These are phyloP conservation scores for Pulveroboletus sp. DNA, from an alignment of 768 basidiomycete genomes.

Conservation along the genomic window DNA sequence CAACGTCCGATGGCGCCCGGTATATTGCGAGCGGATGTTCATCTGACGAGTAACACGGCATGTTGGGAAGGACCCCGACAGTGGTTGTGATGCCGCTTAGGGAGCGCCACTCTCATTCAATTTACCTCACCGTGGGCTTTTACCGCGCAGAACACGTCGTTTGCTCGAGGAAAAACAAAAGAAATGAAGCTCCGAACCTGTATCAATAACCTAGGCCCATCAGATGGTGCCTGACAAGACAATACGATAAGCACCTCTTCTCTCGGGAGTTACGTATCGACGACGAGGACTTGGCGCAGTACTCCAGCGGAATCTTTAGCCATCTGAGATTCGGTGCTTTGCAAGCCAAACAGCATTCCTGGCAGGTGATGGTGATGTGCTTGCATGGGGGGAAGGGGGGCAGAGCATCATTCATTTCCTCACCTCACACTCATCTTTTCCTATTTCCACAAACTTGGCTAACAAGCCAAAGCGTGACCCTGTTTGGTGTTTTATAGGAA, in stretches of 20 bases:
- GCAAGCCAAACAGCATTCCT: background rate
- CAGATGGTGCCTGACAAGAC: conserved; percentile 3
- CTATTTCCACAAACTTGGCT: background rate
- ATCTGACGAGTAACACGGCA: background rate
- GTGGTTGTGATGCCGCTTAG: background rate
- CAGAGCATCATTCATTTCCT: background rate
- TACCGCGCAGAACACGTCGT: background rate
- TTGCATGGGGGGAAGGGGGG: background rate
- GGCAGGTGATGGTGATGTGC: too few species aligned
- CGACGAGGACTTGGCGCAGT: background rate
- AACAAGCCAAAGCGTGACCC: too few species aligned
- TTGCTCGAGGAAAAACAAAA: background rate
- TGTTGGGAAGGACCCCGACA: too few species aligned
- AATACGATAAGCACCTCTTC: background rate
- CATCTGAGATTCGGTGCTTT: background rate
- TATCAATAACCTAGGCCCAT: background rate
- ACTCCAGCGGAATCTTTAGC: background rate
- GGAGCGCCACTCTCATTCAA: background rate
- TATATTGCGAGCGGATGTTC: too few species aligned
- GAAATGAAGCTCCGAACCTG: background rate
- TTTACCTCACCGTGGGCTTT: background rate
- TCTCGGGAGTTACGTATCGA: background rate
- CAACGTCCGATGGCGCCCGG: background rate
- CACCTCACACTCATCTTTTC: background rate
- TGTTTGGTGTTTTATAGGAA: background rate